Percentiles rank a stretch among this genome's conserved stretches.
Conservation (phyloP, 225 moss, liverwort and hornwort genomes). For the Bryum argenteum region DNA sequence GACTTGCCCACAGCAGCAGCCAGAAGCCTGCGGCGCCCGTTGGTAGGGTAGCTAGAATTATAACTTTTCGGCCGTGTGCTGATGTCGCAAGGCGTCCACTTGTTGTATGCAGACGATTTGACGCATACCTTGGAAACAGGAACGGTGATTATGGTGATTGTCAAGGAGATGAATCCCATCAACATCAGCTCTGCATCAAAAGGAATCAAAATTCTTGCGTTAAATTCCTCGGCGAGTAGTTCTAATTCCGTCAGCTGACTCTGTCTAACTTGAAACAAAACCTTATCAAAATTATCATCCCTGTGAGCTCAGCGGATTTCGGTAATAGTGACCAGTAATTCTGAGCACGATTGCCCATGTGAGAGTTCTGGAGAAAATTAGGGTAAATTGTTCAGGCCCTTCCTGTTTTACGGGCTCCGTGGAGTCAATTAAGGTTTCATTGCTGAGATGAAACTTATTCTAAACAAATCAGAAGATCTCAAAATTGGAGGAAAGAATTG, state of each 20-base stretch:
- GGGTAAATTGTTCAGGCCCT: too few relatives aligned
- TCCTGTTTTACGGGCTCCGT: too few relatives aligned
- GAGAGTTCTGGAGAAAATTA: too few relatives aligned
- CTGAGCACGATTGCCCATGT: too few relatives aligned
- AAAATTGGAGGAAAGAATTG: too few relatives aligned
- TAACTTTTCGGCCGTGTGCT: neutral
- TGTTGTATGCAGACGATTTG: conserved; percentile 24
- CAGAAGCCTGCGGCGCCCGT: conserved; percentile 33
- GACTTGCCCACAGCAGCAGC: neutral
- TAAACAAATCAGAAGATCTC: too few relatives aligned
- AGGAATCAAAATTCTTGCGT: neutral
- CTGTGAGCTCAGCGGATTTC: neutral
- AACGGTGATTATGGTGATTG: conserved; percentile 58
- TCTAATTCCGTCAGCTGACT: neutral
- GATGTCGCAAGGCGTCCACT: conserved; percentile 43
- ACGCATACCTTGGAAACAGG: conserved; percentile 40
- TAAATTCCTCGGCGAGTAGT: too few relatives aligned
- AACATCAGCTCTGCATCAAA: conserved; percentile 78
- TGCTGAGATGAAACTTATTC: too few relatives aligned
- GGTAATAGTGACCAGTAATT: neutral
- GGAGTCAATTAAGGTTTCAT: too few relatives aligned
- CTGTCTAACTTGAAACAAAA: neutral
- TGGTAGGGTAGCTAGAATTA: neutral
- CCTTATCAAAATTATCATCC: neutral
- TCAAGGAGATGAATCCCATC: conserved; percentile 86